Percentiles rank a stretch among this genome's conserved stretches.
These are phyloP conservation scores for Phoma sp. DNA, from an alignment of 2,329 filamentous ascomycete species.

Conservation along the genomic window DNA sequence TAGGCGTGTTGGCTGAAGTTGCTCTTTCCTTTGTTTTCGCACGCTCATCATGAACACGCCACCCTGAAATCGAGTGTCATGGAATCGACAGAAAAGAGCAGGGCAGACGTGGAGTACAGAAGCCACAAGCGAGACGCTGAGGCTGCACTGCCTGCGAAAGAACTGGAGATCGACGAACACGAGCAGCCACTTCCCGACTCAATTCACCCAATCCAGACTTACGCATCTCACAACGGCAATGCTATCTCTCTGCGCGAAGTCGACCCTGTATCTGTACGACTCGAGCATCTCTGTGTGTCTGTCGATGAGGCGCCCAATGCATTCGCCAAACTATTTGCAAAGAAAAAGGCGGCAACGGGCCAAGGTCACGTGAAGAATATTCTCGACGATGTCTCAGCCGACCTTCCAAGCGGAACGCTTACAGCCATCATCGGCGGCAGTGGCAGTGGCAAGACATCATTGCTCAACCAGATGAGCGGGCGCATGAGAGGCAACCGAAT, in stretches of 20 bases:
- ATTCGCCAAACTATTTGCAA: constrained; percentile 34
- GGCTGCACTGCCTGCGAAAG: constrained; percentile 5
- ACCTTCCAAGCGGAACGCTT: constrained; percentile 70
- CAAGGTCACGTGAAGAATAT: constrained; percentile 56
- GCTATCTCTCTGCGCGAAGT: constrained; percentile 58
- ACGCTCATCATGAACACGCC: constrained; percentile 19
- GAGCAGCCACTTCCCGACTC: constrained; percentile 14
- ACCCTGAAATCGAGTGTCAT: constrained; percentile 13
- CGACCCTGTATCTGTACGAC: constrained; percentile 62
- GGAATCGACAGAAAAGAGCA: constrained; percentile 24
- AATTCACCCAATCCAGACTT: constrained; percentile 26
- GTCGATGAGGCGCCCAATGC: constrained; percentile 64
- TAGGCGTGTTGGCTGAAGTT: background rate
- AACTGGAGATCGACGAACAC: constrained; percentile 13
- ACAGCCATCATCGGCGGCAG: constrained; percentile 80
- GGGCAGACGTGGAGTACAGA: constrained; percentile 9
- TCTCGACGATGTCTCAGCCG: constrained; percentile 68
- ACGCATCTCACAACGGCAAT: constrained; percentile 36
- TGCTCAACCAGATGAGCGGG: constrained; percentile 74
- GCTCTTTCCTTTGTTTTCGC: constrained; percentile 11
- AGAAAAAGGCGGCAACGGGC: constrained; percentile 32
- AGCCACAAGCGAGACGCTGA: constrained; percentile 5
- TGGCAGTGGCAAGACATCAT: constrained; percentile 69
- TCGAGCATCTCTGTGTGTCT: constrained; percentile 63
- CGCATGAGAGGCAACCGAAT: constrained; percentile 67